These are phyloP conservation scores for Dentipellis sp. DNA, from an alignment of 768 basidiomycete species.

Conservation along the genomic window DNA sequence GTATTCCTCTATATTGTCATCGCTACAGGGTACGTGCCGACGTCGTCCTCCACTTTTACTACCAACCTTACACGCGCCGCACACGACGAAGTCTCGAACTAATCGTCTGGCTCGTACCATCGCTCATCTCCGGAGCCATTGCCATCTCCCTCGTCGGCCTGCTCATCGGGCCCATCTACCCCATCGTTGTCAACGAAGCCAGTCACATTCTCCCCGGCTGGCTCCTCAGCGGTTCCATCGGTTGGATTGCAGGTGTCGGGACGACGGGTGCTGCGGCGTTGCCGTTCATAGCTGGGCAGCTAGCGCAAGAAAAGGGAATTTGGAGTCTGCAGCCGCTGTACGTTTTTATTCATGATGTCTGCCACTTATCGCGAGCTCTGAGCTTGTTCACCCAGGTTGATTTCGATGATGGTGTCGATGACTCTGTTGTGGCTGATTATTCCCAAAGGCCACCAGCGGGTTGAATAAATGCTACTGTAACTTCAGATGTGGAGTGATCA, in stretches of 20 bases:
- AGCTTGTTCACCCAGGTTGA: not conserved
- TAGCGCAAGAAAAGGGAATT: not conserved
- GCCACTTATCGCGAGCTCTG: constrained; percentile 10
- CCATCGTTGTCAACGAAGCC: constrained; percentile 26
- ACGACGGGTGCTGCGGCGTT: too few species aligned
- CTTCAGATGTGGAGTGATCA: too few species aligned
- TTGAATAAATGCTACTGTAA: too few species aligned
- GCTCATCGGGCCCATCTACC: constrained; percentile 70
- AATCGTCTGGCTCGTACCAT: constrained; percentile 61
- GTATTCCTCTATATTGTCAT: not conserved
- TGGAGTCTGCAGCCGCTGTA: constrained; percentile 13
- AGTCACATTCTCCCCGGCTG: constrained; percentile 8
- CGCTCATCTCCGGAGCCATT: constrained; percentile 53
- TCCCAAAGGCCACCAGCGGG: not conserved
- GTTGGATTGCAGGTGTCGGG: not conserved
- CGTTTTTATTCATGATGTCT: not conserved
- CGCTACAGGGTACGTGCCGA: constrained; percentile 6
- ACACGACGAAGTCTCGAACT: constrained; percentile 39
- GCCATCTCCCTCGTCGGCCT: constrained; percentile 58
- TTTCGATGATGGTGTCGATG: constrained; percentile 3
- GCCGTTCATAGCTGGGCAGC: too few species aligned
- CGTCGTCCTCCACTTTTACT: too few species aligned
- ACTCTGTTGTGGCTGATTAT: not conserved
- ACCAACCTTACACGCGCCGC: too few species aligned
- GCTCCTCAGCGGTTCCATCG: constrained; percentile 2